Evolutionary conservation across 352 stramenopile species (phyloP).

Genomic region (Phytophthora macrochlamydospora): DNA sequence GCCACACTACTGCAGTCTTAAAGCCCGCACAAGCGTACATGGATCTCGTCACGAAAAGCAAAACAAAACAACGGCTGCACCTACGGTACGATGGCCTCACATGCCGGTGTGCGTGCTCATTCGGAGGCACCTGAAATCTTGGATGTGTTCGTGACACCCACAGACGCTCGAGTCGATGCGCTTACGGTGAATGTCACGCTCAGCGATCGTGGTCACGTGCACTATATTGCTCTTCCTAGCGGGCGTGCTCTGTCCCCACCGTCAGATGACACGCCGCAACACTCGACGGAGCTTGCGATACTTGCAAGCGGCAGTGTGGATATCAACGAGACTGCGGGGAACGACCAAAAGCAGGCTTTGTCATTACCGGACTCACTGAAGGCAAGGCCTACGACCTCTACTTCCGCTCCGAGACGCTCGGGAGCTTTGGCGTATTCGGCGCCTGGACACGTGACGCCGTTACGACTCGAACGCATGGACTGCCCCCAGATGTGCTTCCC

Average conservation of each 20-base stretch:
- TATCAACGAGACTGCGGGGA: constrained; percentile 24
- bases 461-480: constrained; percentile 60
- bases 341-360: constrained; percentile 33
- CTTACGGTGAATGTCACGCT: constrained; percentile 66
- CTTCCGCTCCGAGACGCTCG: constrained; percentile 74
- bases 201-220: constrained; percentile 55
- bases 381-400: constrained; percentile 76
- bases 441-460: constrained; percentile 55
- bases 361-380: constrained; percentile 55
- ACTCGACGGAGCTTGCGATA: constrained; percentile 25
- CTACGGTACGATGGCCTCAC: constrained; percentile 69
- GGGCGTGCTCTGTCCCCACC: constrained; percentile 16
- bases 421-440: constrained; percentile 71
- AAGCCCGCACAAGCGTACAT: constrained; percentile 9
- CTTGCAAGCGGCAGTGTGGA: constrained; percentile 34
- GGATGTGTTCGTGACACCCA: constrained; percentile 45
- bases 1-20: no score
- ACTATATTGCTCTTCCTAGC: constrained; percentile 64
- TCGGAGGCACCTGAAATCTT: constrained; percentile 39
- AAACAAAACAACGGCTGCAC: constrained; percentile 56
- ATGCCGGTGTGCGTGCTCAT: constrained; percentile 59
- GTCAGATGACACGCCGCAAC: constrained; percentile 14
- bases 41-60: constrained; percentile 76
- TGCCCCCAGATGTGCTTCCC: constrained; percentile 64
- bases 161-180: constrained; percentile 70